phyloP scores from a whole-genome alignment of 1,284 basidiomycete genomes.

The Neolentinus lepideus region DNA sequence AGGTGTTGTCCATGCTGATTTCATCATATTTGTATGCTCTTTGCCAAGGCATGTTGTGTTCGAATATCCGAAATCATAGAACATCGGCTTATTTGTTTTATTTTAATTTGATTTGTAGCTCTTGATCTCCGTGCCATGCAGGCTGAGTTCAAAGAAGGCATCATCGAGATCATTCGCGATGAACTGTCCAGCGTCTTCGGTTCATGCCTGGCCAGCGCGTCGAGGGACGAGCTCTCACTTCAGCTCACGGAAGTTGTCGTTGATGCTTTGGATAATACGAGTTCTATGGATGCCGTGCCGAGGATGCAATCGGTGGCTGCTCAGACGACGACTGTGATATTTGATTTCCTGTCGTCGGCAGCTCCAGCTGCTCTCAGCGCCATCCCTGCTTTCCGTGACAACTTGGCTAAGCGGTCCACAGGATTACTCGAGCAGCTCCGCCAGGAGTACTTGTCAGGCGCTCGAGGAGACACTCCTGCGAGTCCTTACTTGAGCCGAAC shows the following conservation, averaged over 20 bases:
- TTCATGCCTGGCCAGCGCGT: constrained; percentile 25
- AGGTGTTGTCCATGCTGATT: constrained; percentile 68
- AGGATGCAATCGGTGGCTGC: constrained; percentile 64
- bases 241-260: constrained; percentile 34
- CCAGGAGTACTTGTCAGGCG: constrained; percentile 45
- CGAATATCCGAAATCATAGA: background rate
- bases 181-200: constrained; percentile 44
- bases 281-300: constrained; percentile 59
- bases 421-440: constrained; percentile 42
- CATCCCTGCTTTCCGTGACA: constrained; percentile 45
- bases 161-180: constrained; percentile 41
- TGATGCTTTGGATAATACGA: constrained; percentile 54
- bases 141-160: constrained; percentile 47
- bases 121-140: constrained; percentile 73
- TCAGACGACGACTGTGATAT: constrained; percentile 48
- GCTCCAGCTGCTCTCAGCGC: constrained; percentile 23
- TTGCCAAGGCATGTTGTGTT: constrained; percentile 48
- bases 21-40: constrained; percentile 72
- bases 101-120: constrained; percentile 29
- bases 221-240: constrained; percentile 24
- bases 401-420: constrained; percentile 38
- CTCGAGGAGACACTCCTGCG: constrained; percentile 51
- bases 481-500: constrained; percentile 56
- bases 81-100: background rate
- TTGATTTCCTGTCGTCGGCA: constrained; percentile 45